These are phyloP conservation scores for Calonectria multiphialidica DNA, from an alignment of 2,329 filamentous ascomycete genomes.

Conservation along the genomic window DNA sequence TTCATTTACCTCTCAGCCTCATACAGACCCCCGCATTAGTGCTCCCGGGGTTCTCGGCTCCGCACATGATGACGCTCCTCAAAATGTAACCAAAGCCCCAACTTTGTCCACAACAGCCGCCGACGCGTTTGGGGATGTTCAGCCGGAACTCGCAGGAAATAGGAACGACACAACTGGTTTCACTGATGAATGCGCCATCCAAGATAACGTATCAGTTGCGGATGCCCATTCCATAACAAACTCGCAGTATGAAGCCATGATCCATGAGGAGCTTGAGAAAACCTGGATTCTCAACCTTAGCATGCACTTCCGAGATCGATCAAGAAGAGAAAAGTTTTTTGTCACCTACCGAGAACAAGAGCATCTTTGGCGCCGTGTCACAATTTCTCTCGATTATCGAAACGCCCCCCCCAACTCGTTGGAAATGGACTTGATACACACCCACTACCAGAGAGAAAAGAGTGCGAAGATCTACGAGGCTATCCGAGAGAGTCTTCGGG, in stretches of 20 bases:
- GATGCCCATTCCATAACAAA: slow-evolving; percentile 64
- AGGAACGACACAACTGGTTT: slow-evolving; percentile 38
- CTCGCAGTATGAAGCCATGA: slow-evolving; percentile 70
- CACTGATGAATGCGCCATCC: slow-evolving; percentile 35
- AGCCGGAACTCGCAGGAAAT: slow-evolving; percentile 14
- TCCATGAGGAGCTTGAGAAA: slow-evolving; percentile 85
- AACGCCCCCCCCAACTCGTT: slow-evolving; percentile 83
- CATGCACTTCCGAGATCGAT: slow-evolving; percentile 97
- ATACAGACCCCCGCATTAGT: slow-evolving; percentile 57
- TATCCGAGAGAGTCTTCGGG: slow-evolving; percentile 89
- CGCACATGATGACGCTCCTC: slow-evolving; percentile 33
- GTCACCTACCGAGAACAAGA: slow-evolving; percentile 90
- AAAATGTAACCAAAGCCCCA: slow-evolving; percentile 24
- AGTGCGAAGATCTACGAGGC: slow-evolving; percentile 93
- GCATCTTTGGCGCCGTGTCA: slow-evolving; percentile 86
- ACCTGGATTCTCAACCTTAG: slow-evolving; percentile 97
- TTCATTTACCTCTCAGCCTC: slow-evolving; percentile 36
- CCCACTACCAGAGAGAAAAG: slow-evolving; percentile 91
- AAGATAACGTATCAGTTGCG: slow-evolving; percentile 48
- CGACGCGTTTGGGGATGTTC: slow-evolving; percentile 16
- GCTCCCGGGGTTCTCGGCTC: slow-evolving; percentile 59
- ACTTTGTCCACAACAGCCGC: slow-evolving; percentile 30
- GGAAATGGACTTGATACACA: slow-evolving; percentile 82
- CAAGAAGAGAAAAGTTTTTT: slow-evolving; percentile 96
- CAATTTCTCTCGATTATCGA: slow-evolving; percentile 93